Evolutionary conservation across 2,329 filamentous ascomycete genomes (phyloP), one percentile per base, ranked within the genome.

Genomic region (Tolypocladium nubicola): DNA sequence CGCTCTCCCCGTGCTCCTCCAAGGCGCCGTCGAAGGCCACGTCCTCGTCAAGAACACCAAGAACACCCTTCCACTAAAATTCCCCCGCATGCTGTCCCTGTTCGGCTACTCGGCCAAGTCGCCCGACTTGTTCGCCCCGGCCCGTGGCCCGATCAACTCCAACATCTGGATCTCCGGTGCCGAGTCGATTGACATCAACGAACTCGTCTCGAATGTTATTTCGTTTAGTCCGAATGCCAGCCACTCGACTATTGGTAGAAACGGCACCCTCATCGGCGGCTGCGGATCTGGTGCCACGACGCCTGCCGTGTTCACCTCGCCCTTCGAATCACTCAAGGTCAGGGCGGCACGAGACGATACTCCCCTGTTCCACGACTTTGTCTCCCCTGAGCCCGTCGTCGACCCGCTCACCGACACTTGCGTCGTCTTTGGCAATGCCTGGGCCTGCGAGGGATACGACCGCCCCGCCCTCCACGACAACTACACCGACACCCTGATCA

Each of bases 361-460:
- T 0, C 75, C 76, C 0, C 65, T 87, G 1, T 80, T 79, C 65
- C 85, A 80, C 76, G 85, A 88, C 65, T 81, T 85, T 60, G 67
- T 68, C 19, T 76, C 70, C 1, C 65, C 67, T 1, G 68, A 74
- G 1, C 82, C 84, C 0, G 63, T 70, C 7, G 78, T 86, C 9
- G 73, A 79, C 53, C 66, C 73, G 2, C 69, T 61, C 4, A 76
- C 79, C 1, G 79, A 91, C 63, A 77, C 89, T 8, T 94, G 90
- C 61, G 70, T 87, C 2, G 82, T 87, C 0, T 82, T 87, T 61
- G 80, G 83, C 62, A 88, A 88, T 65, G 80, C 78, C 9, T 89
- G 87, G 69, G 83, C 87, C 1, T 84, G 87, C 1, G 90, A 96
- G 70, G 88, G 86, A 1, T 87, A 79, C 61, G 79, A 89, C 58